These are phyloP conservation scores for Paramecium caudatum DNA, from an alignment of 73 alveolate species.

Conservation along the genomic window DNA sequence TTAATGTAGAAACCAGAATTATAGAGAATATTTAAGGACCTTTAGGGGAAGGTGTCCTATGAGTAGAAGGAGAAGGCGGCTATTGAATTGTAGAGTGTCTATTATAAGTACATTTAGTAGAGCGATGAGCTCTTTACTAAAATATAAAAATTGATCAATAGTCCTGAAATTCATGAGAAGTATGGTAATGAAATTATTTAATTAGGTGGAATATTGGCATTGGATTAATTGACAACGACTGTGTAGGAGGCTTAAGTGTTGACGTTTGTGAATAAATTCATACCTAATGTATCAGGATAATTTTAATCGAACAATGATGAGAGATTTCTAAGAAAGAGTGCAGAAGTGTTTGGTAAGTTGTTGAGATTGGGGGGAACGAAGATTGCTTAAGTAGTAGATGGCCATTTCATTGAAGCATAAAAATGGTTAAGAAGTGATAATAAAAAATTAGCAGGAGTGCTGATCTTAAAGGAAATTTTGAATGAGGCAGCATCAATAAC, in stretches of 20 bases:
- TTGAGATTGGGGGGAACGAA: slow-evolving; percentile 74
- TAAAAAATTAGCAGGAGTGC: slow-evolving; percentile 61
- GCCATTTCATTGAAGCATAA: slow-evolving; percentile 51
- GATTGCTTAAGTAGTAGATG: slow-evolving; percentile 67
- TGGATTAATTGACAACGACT: slow-evolving; percentile 55
- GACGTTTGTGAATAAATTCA: slow-evolving; percentile 55
- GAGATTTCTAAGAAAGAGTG: slow-evolving; percentile 66
- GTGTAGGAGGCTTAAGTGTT: slow-evolving; percentile 40
- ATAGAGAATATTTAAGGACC: slow-evolving; percentile 10
- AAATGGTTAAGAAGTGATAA: slow-evolving; percentile 68
- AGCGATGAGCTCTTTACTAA: slow-evolving; percentile 45
- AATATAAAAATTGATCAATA: slow-evolving; percentile 24
- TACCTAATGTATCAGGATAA: slow-evolving; percentile 44
- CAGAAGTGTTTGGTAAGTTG: slow-evolving; percentile 75
- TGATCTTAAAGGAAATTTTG: slow-evolving; percentile 65
- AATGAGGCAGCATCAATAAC: slow-evolving; percentile 72
- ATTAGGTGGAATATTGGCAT: slow-evolving; percentile 61
- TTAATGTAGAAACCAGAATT: slow-evolving; percentile 58
- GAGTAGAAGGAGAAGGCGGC: slow-evolving; percentile 71
- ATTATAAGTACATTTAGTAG: slow-evolving; percentile 23
- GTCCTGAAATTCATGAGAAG: slow-evolving; percentile 43
- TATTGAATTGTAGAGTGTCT: slow-evolving; percentile 13
- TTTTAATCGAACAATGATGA: slow-evolving; percentile 51
- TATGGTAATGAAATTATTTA: neutral
- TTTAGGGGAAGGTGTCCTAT: slow-evolving; percentile 29